Evolutionary conservation across 305 asterid species (phyloP).

Genomic region (Fraxinus greggii): DNA sequence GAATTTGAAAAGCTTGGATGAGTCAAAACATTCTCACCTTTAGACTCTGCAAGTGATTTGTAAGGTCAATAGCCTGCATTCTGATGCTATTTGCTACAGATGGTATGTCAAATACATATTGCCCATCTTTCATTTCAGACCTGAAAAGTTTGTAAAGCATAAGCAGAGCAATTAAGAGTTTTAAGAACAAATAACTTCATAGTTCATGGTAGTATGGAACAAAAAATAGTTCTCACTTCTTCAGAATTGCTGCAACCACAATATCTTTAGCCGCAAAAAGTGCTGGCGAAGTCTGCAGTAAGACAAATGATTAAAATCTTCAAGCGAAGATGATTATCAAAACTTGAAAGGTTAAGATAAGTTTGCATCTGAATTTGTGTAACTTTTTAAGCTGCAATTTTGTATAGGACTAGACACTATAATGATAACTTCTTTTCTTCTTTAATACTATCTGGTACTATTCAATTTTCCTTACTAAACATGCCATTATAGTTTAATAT

Average conservation of each 20-base stretch:
- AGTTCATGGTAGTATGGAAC: conserved; percentile 21
- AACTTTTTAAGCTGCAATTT: neutral
- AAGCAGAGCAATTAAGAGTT: conserved; percentile 20
- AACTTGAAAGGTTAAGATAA: conserved; percentile 10
- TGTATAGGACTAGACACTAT: neutral
- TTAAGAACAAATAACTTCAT: conserved; percentile 14
- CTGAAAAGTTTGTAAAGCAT: conserved; percentile 41
- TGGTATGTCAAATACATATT: conserved; percentile 78
- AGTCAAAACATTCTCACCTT: conserved; percentile 50
- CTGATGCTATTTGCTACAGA: conserved; percentile 63
- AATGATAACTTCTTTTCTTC: neutral
- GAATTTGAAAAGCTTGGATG: conserved; percentile 7
- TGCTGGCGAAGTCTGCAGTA: conserved; percentile 77
- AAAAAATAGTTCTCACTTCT: conserved; percentile 57
- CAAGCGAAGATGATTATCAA: conserved; percentile 10
- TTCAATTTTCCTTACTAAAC: neutral
- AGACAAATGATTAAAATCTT: conserved; percentile 24
- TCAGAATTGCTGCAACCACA: conserved; percentile 66
- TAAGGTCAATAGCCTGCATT: conserved; percentile 55
- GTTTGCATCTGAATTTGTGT: neutral
- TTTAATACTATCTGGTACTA: neutral
- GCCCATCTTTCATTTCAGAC: conserved; percentile 90
- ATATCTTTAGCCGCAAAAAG: conserved; percentile 64
- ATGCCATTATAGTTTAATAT: neutral
- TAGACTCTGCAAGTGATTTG: conserved; percentile 66